Conservation (phyloP, 495 filamentous ascomycete genomes). For the Neurospora sp. region DNA sequence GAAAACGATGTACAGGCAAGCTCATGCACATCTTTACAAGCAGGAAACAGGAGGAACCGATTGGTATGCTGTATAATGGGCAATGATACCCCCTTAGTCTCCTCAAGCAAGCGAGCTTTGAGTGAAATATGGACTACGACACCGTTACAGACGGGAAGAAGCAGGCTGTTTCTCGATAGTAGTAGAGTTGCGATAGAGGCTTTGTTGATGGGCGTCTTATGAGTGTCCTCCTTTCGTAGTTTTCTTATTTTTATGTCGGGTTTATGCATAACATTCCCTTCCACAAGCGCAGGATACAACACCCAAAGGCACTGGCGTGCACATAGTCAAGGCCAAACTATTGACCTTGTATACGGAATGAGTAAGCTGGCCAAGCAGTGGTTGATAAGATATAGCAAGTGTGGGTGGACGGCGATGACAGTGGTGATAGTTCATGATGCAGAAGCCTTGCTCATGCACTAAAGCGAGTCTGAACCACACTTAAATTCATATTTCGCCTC, state of each 20-base stretch:
- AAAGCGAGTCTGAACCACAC: not conserved
- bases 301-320: not conserved
- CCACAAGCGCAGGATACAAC: not conserved
- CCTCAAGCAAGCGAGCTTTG: not conserved
- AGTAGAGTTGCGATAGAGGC: not conserved
- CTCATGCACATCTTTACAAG: not conserved
- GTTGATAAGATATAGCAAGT: not conserved
- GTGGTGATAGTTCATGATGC: not conserved
- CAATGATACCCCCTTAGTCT: not conserved
- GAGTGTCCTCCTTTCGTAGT: not conserved
- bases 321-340: not conserved
- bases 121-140: not conserved
- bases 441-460: not conserved
- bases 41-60: not conserved
- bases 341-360: not conserved
- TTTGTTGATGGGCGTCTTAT: not conserved
- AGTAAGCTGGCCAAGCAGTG: not conserved
- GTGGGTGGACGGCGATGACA: not conserved
- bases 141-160: not conserved
- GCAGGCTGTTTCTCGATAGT: not conserved
- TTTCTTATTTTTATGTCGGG: not conserved
- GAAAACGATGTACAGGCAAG: not conserved
- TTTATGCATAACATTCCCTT: not conserved
- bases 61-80: not conserved
- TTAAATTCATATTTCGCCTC: not conserved